Evolutionary conservation across 306 rosid genomes (phyloP), one percentile per base, ranked within the genome.

Genomic region (Cyamopsis tetragonoloba): DNA sequence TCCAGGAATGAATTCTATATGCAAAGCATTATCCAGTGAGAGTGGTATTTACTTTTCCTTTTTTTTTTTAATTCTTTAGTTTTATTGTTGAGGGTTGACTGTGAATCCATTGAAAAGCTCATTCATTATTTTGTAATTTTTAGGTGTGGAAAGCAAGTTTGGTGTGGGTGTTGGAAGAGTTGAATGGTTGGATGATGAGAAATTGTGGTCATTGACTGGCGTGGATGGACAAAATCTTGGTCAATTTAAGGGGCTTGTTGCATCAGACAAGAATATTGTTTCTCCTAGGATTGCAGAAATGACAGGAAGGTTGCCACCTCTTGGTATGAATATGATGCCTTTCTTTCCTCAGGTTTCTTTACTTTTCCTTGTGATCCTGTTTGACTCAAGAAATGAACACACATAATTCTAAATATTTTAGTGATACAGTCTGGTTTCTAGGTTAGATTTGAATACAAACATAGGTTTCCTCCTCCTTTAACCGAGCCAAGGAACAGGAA

Each of bases 1-100:
- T 54, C 98, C 98, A 2, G 97, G 96, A 79, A 93, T 93, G 98
- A 93, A 93, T 74, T 83, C 98, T 38, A 66, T 93, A 54, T 89
- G 98, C 67, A 87, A 74, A 81, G 88, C 98, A 60, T 80, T 93
- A 62, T 81, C 89, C 86, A 72, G 27, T 13, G 96, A 88, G 64
- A 69, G 81, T 70, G 95, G 98, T 89, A 81, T 77, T 67, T 70
- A 39, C 70, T 47, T 41, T 59, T 66, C 69, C 51, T 37, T 57
- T 26, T 14, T 39, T 61, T 48, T 26, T 22, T 54, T 68, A 51
- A 48, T 61, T 48, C 26, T 22, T 54, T 68, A 51, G 18, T 26
- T 62, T 68, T 63, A 14, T 70, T 73, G 20, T 77, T 65, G 47
- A 34, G 49, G 73, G 69, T 66, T 81, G 22, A 54, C 49, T 56